phyloP scores from a whole-genome alignment of 768 basidiomycete species.

The Suillus discolor region DNA sequence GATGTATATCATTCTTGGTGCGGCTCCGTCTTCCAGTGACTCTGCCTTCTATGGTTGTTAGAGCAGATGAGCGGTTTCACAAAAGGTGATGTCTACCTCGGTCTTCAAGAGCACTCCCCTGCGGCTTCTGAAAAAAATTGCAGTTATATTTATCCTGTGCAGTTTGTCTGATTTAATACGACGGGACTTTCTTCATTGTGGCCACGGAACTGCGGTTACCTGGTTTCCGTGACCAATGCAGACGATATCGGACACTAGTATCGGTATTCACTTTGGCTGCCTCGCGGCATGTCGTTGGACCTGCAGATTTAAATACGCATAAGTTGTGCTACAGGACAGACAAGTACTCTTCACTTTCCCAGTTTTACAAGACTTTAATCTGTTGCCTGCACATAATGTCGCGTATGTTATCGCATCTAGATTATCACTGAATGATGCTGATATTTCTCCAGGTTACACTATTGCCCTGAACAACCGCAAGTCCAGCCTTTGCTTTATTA shows the following conservation, averaged over 20 bases:
- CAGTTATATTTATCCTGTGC: constrained; percentile 4
- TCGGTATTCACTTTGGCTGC: constrained; percentile 8
- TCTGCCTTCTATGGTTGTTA: not conserved
- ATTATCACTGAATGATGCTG: constrained; percentile 8
- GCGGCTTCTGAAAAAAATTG: not conserved
- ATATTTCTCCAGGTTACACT: constrained; percentile 29
- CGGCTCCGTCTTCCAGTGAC: not conserved
- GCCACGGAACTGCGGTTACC: not conserved
- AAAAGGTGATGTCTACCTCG: not conserved
- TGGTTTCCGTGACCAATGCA: not conserved
- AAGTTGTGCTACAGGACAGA: not conserved
- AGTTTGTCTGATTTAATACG: constrained; percentile 9
- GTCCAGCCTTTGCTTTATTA: constrained; percentile 13
- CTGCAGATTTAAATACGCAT: constrained; percentile 22
- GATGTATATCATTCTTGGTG: not conserved
- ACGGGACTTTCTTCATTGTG: not conserved
- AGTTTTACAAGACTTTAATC: not conserved
- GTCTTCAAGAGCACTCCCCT: constrained; percentile 5
- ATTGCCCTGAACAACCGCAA: constrained; percentile 51
- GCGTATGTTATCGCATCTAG: not conserved
- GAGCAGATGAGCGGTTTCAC: not conserved
- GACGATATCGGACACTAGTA: not conserved
- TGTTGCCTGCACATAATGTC: constrained; percentile 15
- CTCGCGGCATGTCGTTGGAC: not conserved
- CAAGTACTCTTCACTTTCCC: not conserved